These are phyloP conservation scores for Rosa hybrid DNA, from an alignment of 331 rosid species.

Conservation along the genomic window DNA sequence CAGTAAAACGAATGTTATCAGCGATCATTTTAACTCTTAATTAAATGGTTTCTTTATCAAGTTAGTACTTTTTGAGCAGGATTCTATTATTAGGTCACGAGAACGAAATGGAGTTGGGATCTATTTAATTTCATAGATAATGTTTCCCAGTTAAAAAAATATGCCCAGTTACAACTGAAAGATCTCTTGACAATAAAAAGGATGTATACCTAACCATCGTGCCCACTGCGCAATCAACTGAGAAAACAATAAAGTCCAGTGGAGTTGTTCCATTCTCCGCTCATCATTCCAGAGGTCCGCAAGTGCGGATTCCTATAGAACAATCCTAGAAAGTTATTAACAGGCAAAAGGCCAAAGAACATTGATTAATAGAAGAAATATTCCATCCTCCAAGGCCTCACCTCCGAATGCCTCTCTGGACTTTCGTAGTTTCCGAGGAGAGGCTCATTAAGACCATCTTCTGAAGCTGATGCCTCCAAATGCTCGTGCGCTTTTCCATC, in stretches of 20 bases:
- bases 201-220: conserved; percentile 73
- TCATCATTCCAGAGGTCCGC: conserved; percentile 83
- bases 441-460: conserved; percentile 68
- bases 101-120: background rate
- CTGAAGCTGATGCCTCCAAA: conserved; percentile 48
- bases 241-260: conserved; percentile 82
- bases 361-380: background rate
- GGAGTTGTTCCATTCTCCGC: conserved; percentile 65
- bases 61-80: background rate
- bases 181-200: background rate
- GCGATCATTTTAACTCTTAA: background rate
- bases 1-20: background rate
- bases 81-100: background rate
- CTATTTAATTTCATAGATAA: background rate
- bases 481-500: conserved; percentile 68
- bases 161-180: background rate
- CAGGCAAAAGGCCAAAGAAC: conserved; percentile 2
- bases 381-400: conserved; percentile 7
- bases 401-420: conserved; percentile 49
- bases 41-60: background rate
- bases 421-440: conserved; percentile 51
- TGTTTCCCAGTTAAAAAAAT: background rate
- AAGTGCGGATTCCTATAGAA: conserved; percentile 37
- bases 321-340: background rate
- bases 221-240: conserved; percentile 87